Evolutionary conservation across 805 yeast species (phyloP), one percentile per base, ranked within the genome.

Genomic region (Candida nanaspora): DNA sequence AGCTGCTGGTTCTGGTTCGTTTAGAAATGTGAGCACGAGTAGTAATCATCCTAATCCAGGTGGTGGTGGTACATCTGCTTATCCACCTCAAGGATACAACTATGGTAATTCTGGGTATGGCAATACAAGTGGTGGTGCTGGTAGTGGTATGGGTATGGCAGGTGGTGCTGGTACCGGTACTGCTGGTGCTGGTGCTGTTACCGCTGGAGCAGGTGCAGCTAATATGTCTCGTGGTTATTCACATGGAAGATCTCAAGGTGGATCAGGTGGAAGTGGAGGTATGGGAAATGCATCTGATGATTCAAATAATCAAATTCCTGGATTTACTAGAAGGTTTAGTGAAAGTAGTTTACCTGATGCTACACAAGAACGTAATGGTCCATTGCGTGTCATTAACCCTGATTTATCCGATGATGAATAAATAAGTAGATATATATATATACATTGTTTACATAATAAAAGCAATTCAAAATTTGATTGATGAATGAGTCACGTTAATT

Each of bases 331-430:
- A 45, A 40, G 66, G 23, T 62, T 62, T 42, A 59, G 65, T 38
- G 59, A 60, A 37, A 61, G 61, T 14, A 56, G 62, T 9, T 45
- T 61, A 38, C 65, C 66, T 1, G 64, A 61, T 48, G 65, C 62
- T 3, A 46, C 47, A 19, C 30, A 31, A n/a, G 15, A 28, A 11
- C 18, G 35, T 15, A 41, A 43, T 27, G 55, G 58, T 20, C 62
- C 59, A 6, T 53, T 61, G 33, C 46, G 65, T 37, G 63, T 61
- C 18, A 54, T 58, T 6, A 61, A 61, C 44, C 65, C 65, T 2
- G 65, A 61, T 41, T 40, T 53, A 30, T 25, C 33, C 15, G 44
- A 41, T 34, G 41, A 38, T 20, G 48, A 40, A 20, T 42, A 31
- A 32, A 14, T n/a, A n/a, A n/a, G n/a, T n/a, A n/a, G n/a, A n/a